Evolutionary conservation across 148 eudicot species (phyloP), one percentile per base, ranked within the genome.

Genomic region (Pouteria glomerata): DNA sequence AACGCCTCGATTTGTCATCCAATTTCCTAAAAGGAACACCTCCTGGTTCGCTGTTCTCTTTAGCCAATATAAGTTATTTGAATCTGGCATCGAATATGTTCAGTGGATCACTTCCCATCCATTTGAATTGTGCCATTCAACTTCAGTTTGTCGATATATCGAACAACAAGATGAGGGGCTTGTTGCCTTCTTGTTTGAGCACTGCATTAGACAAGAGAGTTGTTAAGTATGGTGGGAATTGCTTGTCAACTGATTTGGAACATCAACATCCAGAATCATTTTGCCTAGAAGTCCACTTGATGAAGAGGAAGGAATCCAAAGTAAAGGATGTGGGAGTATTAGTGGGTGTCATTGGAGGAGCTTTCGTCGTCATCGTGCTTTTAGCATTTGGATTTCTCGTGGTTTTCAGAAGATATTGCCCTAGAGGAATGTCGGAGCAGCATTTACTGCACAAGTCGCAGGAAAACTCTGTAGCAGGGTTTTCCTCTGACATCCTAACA

Each of bases 11-110:
- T 71, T 71, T 90, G 56, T 90, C 96, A 42, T 63, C 62, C 68
- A 90, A 90, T 77, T 77, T 71, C 39, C 78, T 90, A 0, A 65
- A 47, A 48, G 96, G 92, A 74, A 59, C 74, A 51, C 76, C 82
- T 44, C 85, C 90, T 18, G 42, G 72, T 47, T 39, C 79, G 69
- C 59, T 90, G 15, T 82, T 87, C 69, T 75, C 92, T 51, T 72
- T 90, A 21, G 88, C 88, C 18, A 79, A 78, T 65, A 85, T 90
- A 29, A 84, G 79, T 31, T 84, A 83, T 63, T 69, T 90, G 67
- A 85, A 85, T 76, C 56, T 90, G 72, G 88, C 84, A 71, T 87
- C 96, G 66, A 90, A 90, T 66, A 78, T 75, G 75, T 66, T 90
- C 50, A 85, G 76, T 69, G 96, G 96, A 24, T 81, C 86, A 53